A percentile compares a stretch with the other conserved stretches of the same genome.
Conservation (phyloP, 2,329 filamentous ascomycete genomes). For the Cyphellophora attinorum region DNA sequence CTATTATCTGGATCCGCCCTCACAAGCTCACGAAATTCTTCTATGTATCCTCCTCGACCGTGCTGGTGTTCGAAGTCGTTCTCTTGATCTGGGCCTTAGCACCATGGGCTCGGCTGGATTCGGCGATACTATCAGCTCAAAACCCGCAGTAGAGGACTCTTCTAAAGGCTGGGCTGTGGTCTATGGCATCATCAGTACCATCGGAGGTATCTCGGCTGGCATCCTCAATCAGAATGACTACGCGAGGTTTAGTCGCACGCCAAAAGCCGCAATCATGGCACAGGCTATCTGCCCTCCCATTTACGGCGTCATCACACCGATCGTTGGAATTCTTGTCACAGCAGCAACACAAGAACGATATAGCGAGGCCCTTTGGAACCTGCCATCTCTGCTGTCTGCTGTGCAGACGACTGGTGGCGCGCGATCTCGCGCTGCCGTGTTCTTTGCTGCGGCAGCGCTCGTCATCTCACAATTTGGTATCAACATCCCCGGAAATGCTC, state of each 20-base stretch:
- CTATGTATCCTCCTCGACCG: slow-evolving; percentile 29
- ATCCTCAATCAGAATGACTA: slow-evolving; percentile 38
- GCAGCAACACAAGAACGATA: slow-evolving; percentile 25
- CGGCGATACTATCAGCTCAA: slow-evolving; percentile 16
- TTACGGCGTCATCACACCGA: slow-evolving; percentile 28
- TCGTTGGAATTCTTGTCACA: slow-evolving; percentile 29
- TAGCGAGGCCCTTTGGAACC: slow-evolving; percentile 31
- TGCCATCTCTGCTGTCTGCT: slow-evolving; percentile 28
- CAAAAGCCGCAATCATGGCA: slow-evolving; percentile 32
- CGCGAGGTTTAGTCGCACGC: slow-evolving; percentile 31
- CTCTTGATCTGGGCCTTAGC: slow-evolving; percentile 26
- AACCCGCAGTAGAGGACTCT: slow-evolving; percentile 7
- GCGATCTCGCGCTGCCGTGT: slow-evolving; percentile 32
- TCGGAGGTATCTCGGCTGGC: slow-evolving; percentile 36
- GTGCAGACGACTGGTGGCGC: slow-evolving; percentile 23
- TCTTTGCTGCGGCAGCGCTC: slow-evolving; percentile 38
- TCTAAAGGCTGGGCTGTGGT: slow-evolving; percentile 12
- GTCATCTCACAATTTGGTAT: slow-evolving; percentile 37
- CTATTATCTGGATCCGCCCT: slow-evolving; percentile 36
- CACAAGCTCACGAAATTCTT: slow-evolving; percentile 36
- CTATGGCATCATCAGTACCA: slow-evolving; percentile 30
- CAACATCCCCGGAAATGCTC: slow-evolving; percentile 38
- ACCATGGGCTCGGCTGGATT: slow-evolving; percentile 24
- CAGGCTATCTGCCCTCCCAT: slow-evolving; percentile 28
- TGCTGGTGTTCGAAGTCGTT: slow-evolving; percentile 31